These are phyloP conservation scores for Begonia masoniana DNA, from an alignment of 306 rosid species.

Conservation along the genomic window DNA sequence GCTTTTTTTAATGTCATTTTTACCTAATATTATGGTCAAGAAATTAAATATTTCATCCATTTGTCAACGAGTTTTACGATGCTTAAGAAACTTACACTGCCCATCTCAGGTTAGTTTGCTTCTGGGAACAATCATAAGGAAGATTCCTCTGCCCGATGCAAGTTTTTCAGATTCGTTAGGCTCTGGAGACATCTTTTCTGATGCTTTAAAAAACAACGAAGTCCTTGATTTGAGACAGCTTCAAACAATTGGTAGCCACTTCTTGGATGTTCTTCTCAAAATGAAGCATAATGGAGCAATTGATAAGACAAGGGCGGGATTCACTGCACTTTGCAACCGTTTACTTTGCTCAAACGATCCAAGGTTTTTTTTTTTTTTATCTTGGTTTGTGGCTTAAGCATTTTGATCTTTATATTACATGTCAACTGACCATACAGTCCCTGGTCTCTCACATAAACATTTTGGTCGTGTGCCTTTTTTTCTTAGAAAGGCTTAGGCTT, in stretches of 20 bases:
- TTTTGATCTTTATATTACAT: neutral
- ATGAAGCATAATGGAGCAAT: conserved; percentile 99
- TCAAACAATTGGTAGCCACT: conserved; percentile 80
- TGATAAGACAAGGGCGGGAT: conserved; percentile 97
- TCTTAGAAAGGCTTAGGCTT: too few species aligned
- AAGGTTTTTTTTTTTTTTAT: conserved; percentile 22
- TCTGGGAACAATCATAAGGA: conserved; percentile 81
- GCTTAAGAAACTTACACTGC: conserved; percentile 1
- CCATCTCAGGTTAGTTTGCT: conserved; percentile 86
- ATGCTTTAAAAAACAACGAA: conserved; percentile 26
- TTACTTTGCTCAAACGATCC: conserved; percentile 86
- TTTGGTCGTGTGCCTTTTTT: too few species aligned
- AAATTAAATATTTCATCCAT: neutral
- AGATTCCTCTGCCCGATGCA: conserved; percentile 63
- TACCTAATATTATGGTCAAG: conserved; percentile 1
- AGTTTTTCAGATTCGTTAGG: conserved; percentile 29
- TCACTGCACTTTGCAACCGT: conserved; percentile 95
- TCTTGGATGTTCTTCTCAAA: conserved; percentile 91
- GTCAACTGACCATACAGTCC: neutral
- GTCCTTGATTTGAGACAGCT: conserved; percentile 79
- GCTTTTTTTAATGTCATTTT: conserved; percentile 2
- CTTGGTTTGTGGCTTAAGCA: neutral
- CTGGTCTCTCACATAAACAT: too few species aligned
- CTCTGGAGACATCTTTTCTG: conserved; percentile 23
- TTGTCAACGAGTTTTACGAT: neutral